Conservation (phyloP, 352 stramenopile species). For the Pythium biforme region DNA sequence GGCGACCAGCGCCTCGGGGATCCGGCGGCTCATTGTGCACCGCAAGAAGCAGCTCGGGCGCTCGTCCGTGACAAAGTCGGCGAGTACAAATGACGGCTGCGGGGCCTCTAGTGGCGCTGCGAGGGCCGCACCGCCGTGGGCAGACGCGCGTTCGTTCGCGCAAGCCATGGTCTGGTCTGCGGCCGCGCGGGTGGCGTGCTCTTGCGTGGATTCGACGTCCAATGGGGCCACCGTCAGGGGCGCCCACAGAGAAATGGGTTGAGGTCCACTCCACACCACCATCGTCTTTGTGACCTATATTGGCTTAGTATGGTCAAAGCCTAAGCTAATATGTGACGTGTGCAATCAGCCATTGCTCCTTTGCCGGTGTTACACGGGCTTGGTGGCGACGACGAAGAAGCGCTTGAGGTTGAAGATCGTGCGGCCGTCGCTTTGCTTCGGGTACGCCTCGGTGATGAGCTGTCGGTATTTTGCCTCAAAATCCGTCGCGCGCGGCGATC, state of each 20-base stretch:
- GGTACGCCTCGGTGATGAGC: constrained; percentile 52
- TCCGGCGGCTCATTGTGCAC: constrained; percentile 71
- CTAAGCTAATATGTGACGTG: too few species aligned
- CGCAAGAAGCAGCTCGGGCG: constrained; percentile 57
- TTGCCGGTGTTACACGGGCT: too few species aligned
- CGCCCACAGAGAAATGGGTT: too few species aligned
- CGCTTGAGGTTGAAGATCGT: constrained; percentile 70
- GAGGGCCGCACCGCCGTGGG: constrained; percentile 17
- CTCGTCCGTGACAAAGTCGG: constrained; percentile 53
- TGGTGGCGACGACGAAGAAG: constrained; percentile 62
- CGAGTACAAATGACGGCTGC: constrained; percentile 15
- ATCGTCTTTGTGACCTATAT: too few species aligned
- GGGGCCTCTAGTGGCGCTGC: background rate
- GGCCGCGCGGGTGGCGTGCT: constrained; percentile 51
- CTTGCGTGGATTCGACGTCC: too few species aligned
- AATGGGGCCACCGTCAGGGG: too few species aligned
- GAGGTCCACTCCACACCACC: too few species aligned
- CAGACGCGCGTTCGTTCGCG: too few species aligned
- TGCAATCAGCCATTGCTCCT: too few species aligned
- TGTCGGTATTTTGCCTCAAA: constrained; percentile 62
- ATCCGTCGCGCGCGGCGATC: constrained; percentile 21
- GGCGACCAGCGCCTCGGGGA: constrained; percentile 48
- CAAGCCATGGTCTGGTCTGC: constrained; percentile 49
- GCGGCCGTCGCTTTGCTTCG: constrained; percentile 50
- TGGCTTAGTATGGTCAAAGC: too few species aligned